Conservation (phyloP, 306 rosid species). For the Prunus persica region Prunus_persica_NCBIv2 NC_034013.1:14684501-14685000, state of each 20-base stretch:
- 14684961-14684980: not conserved
- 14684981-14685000: not conserved
- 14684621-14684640: constrained; percentile 14
- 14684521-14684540: constrained; percentile 34
- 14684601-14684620: constrained; percentile 27
- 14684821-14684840: constrained; percentile 45
- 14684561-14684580: not conserved
- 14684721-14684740: constrained; percentile 40
- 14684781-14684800: constrained; percentile 56
- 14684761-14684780: constrained; percentile 33
- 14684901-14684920: constrained; percentile 46
- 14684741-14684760: constrained; percentile 24
- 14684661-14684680: constrained; percentile 51
- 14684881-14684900: constrained; percentile 89
- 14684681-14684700: constrained; percentile 47
- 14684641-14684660: constrained; percentile 28
- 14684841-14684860: constrained; percentile 68
- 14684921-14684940: not conserved
- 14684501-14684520: constrained; percentile 64
- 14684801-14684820: constrained; percentile 26
- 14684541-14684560: constrained; percentile 24
- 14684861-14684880: constrained; percentile 86
- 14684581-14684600: constrained; percentile 25
- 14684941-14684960: not conserved
- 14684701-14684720: constrained; percentile 41